Evolutionary conservation across 257 asterid species (phyloP).

Genomic region (Handroanthus guayacan): DNA sequence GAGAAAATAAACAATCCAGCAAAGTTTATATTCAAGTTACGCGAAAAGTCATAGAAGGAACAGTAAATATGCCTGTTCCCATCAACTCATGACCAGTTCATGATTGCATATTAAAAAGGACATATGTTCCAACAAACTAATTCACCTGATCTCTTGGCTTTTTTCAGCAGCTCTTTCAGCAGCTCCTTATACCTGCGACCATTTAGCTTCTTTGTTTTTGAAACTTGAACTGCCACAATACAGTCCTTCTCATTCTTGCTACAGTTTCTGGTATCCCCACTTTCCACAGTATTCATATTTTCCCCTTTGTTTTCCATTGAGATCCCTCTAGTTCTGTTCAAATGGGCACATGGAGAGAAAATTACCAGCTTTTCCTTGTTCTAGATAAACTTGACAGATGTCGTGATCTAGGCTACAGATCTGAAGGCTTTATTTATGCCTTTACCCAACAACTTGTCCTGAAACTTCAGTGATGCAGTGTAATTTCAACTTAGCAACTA

Average conservation of each 20-base stretch:
- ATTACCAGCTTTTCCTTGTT: background rate
- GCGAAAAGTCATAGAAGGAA: background rate
- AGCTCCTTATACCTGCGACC: slow-evolving; percentile 29
- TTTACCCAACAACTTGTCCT: background rate
- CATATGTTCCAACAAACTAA: background rate
- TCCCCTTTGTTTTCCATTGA: background rate
- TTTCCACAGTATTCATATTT: background rate
- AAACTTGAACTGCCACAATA: background rate
- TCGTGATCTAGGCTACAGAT: background rate
- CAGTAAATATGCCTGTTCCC: background rate
- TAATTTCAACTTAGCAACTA: background rate
- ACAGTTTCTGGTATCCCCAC: background rate
- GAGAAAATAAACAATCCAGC: background rate
- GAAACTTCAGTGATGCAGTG: background rate
- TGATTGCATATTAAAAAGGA: background rate
- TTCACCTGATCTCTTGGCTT: slow-evolving; percentile 36
- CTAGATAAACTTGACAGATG: background rate
- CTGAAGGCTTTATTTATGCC: background rate
- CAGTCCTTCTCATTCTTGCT: slow-evolving; percentile 11
- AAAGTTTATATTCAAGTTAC: background rate
- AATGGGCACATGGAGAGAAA: background rate
- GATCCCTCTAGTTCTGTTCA: background rate
- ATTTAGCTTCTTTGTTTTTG: slow-evolving; percentile 28
- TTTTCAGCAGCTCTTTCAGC: slow-evolving; percentile 29
- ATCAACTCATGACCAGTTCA: background rate